A percentile compares a stretch with the other conserved stretches of the same genome.
Conservation (phyloP, 139 green algal species). For the Microglena sp. region DNA sequence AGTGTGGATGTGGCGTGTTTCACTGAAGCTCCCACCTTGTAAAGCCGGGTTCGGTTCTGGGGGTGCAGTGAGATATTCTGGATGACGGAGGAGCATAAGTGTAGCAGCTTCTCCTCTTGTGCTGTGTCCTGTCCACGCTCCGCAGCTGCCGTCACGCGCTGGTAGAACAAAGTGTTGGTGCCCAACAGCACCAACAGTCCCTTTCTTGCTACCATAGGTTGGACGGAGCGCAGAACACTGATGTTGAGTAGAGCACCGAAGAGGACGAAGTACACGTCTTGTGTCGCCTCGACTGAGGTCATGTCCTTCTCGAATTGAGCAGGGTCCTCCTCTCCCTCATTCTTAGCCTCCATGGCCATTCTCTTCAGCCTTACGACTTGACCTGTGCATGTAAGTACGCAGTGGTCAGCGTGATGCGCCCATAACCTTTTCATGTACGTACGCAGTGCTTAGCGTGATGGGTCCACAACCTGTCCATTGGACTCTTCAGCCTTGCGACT, state of each 20-base stretch:
- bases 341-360: too few species aligned
- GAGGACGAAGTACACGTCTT: conserved; percentile 43
- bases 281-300: conserved; percentile 18
- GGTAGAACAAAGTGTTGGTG: conserved; percentile 41
- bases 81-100: conserved; percentile 45
- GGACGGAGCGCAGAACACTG: conserved; percentile 39
- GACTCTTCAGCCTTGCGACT: too few species aligned
- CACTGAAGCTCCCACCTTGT: too few species aligned
- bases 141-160: not conserved
- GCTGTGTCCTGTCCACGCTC: not conserved
- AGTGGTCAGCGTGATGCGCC: too few species aligned
- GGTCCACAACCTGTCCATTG: too few species aligned
- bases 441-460: too few species aligned
- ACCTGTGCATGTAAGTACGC: too few species aligned
- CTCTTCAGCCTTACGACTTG: too few species aligned
- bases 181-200: conserved; percentile 51
- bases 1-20: too few species aligned
- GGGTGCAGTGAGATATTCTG: conserved; percentile 56
- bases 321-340: not conserved
- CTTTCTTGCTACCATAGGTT: conserved; percentile 42
- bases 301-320: conserved; percentile 16
- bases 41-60: conserved; percentile 54
- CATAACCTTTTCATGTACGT: too few species aligned
- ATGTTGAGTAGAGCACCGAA: conserved; percentile 58
- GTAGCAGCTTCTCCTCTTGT: conserved; percentile 43